These are phyloP conservation scores for Tuber umbilicatum DNA, from an alignment of 495 filamentous ascomycete species.

Conservation along the genomic window DNA sequence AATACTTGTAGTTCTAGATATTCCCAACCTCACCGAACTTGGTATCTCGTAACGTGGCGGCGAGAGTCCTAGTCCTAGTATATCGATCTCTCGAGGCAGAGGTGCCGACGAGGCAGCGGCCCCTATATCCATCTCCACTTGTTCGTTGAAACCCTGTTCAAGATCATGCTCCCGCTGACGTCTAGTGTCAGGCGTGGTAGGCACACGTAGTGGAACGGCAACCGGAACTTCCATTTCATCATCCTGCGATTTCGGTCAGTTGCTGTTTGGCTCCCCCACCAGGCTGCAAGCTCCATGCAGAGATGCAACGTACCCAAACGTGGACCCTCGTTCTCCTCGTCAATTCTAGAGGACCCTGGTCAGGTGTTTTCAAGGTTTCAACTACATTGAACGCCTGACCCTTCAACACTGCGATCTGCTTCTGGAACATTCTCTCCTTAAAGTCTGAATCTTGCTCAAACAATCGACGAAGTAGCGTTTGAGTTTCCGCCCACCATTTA, in stretches of 20 bases:
- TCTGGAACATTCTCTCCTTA: constrained; percentile 94
- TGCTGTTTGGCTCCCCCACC: neutral
- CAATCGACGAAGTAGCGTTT: constrained; percentile 69
- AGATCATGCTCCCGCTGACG: constrained; percentile 50
- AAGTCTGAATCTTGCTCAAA: constrained; percentile 93
- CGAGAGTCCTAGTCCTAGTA: constrained; percentile 65
- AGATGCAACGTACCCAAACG: constrained; percentile 58
- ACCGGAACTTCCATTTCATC: constrained; percentile 93
- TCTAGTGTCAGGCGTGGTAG: constrained; percentile 67
- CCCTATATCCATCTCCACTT: constrained; percentile 92
- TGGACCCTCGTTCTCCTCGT: constrained; percentile 84
- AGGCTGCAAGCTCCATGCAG: neutral
- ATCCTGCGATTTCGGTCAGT: constrained; percentile 47
- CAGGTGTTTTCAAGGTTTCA: constrained; percentile 83
- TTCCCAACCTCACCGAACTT: constrained; percentile 77
- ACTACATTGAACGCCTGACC: constrained; percentile 99
- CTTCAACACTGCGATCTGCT: constrained; percentile 97
- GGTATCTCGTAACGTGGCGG: constrained; percentile 63
- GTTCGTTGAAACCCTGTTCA: constrained; percentile 39
- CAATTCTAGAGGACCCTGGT: constrained; percentile 89
- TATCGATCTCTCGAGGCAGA: constrained; percentile 55
- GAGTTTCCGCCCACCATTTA: constrained; percentile 93
- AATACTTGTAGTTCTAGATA: constrained; percentile 52
- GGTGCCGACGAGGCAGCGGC: constrained; percentile 58
- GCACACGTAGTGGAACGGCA: constrained; percentile 76